Percentiles rank a stretch among this genome's conserved stretches.
phyloP scores from a whole-genome alignment of 2,329 filamentous ascomycete species.

The Leptographium galeiforme region DNA sequence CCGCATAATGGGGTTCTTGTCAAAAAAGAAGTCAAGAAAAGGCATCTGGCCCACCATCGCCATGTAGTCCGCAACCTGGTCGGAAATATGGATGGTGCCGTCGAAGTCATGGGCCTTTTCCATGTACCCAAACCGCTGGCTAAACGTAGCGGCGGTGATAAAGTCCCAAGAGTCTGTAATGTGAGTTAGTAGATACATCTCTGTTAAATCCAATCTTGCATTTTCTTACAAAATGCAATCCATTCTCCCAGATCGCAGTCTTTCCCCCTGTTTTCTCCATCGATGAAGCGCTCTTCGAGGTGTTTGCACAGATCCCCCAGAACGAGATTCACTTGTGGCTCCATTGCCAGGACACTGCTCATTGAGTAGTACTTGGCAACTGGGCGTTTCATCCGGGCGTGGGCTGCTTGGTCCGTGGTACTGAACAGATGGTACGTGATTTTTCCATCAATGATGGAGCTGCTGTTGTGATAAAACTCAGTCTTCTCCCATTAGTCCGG shows the following conservation, averaged over 20 bases:
- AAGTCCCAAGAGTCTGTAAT: slow-evolving; percentile 23
- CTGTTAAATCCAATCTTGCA: no score
- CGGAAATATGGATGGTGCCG: slow-evolving; percentile 18
- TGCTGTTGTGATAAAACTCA: slow-evolving; percentile 4
- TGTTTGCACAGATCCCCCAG: slow-evolving; percentile 17
- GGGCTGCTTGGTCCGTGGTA: slow-evolving; percentile 16
- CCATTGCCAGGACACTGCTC: slow-evolving; percentile 22
- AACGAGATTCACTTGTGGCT: slow-evolving; percentile 27
- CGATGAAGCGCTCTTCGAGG: slow-evolving; percentile 14
- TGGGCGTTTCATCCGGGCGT: slow-evolving; percentile 23
- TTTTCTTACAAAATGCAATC: slow-evolving; percentile 22
- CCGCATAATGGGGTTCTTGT: slow-evolving; percentile 24
- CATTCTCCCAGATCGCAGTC: slow-evolving; percentile 26
- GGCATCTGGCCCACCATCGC: slow-evolving; percentile 17
- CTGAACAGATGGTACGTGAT: slow-evolving; percentile 25
- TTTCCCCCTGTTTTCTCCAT: slow-evolving; percentile 10
- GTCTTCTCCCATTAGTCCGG: not conserved
- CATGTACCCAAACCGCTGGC: slow-evolving; percentile 27
- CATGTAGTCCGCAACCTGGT: slow-evolving; percentile 21
- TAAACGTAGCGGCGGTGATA: slow-evolving; percentile 25
- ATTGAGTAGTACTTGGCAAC: slow-evolving; percentile 22
- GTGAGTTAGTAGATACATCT: not conserved
- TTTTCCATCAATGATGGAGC: slow-evolving; percentile 17
- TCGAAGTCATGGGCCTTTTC: slow-evolving; percentile 23
- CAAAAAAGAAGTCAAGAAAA: slow-evolving; percentile 21